Conservation (phyloP, 1,139 yeast genomes). For the Candida glucosophila region DNA sequence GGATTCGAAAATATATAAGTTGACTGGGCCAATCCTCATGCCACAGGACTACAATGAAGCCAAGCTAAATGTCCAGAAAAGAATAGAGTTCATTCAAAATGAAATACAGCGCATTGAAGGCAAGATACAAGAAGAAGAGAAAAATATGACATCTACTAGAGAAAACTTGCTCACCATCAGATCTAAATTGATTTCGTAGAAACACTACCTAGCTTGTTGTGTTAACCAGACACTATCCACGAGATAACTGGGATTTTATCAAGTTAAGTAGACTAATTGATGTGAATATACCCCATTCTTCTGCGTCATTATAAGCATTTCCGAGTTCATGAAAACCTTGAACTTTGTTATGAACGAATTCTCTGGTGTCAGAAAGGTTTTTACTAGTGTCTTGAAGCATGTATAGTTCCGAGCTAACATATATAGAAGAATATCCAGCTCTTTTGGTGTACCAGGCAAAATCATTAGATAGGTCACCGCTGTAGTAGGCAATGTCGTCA, state of each 20-base stretch:
- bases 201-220: too few relatives aligned
- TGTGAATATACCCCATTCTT: slow-evolving; percentile 72
- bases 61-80: slow-evolving; percentile 68
- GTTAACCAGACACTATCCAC: too few relatives aligned
- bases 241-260: slow-evolving; percentile 56
- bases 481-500: slow-evolving; percentile 74
- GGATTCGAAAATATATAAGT: slow-evolving; percentile 67
- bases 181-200: slow-evolving; percentile 12
- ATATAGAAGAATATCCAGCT: slow-evolving; percentile 57
- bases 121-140: slow-evolving; percentile 46
- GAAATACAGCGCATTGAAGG: slow-evolving; percentile 69
- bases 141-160: slow-evolving; percentile 40
- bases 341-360: slow-evolving; percentile 58
- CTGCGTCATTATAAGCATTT: slow-evolving; percentile 49
- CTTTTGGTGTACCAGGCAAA: slow-evolving; percentile 93
- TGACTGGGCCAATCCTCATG: slow-evolving; percentile 84
- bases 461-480: slow-evolving; percentile 79
- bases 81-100: slow-evolving; percentile 74
- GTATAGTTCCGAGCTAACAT: slow-evolving; percentile 66
- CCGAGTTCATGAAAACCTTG: slow-evolving; percentile 49
- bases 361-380: slow-evolving; percentile 46
- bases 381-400: slow-evolving; percentile 71
- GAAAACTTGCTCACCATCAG: slow-evolving; percentile 38
- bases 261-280: slow-evolving; percentile 60
- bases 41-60: slow-evolving; percentile 88